These are phyloP conservation scores for Phytophthora colocasiae DNA, from an alignment of 352 stramenopile genomes.

Conservation along the genomic window DNA sequence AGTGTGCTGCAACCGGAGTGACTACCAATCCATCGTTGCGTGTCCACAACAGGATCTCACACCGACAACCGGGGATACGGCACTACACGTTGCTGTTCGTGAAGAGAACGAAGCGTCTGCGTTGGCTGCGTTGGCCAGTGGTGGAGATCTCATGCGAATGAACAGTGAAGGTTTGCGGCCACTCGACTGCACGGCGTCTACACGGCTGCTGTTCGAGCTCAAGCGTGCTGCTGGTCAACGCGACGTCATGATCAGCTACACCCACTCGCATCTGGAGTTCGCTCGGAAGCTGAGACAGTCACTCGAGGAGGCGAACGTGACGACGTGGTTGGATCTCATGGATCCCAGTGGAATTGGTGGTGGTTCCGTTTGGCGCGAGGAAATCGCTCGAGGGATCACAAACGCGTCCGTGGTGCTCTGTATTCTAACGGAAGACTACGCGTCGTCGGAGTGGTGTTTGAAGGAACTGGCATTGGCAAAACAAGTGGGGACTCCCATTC, in stretches of 20 bases:
- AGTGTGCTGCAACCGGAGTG: too few species aligned
- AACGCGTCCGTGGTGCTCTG: constrained; percentile 71
- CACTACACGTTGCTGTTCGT: constrained; percentile 68
- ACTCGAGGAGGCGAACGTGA: constrained; percentile 69
- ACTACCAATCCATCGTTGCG: too few species aligned
- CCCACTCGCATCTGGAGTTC: constrained; percentile 78
- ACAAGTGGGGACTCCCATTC: constrained; percentile 70
- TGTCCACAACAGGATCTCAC: too few species aligned
- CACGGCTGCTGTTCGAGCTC: constrained; percentile 69
- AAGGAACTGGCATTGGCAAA: constrained; percentile 81
- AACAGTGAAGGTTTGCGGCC: constrained; percentile 69
- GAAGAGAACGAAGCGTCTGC: constrained; percentile 63
- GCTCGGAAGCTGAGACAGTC: constrained; percentile 69
- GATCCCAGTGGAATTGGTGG: constrained; percentile 79
- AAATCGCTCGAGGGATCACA: constrained; percentile 75
- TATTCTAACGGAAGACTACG: constrained; percentile 75
- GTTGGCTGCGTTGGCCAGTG: constrained; percentile 56
- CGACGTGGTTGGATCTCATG: constrained; percentile 82
- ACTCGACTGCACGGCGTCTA: constrained; percentile 73
- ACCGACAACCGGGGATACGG: constrained; percentile 59
- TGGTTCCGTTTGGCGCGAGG: constrained; percentile 70
- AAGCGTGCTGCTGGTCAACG: constrained; percentile 72
- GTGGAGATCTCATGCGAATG: constrained; percentile 70
- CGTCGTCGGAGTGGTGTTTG: constrained; percentile 73
- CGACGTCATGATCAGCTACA: constrained; percentile 90